phyloP scores from a whole-genome alignment of 441 rosid genomes.

The Erodium moschatum region DNA sequence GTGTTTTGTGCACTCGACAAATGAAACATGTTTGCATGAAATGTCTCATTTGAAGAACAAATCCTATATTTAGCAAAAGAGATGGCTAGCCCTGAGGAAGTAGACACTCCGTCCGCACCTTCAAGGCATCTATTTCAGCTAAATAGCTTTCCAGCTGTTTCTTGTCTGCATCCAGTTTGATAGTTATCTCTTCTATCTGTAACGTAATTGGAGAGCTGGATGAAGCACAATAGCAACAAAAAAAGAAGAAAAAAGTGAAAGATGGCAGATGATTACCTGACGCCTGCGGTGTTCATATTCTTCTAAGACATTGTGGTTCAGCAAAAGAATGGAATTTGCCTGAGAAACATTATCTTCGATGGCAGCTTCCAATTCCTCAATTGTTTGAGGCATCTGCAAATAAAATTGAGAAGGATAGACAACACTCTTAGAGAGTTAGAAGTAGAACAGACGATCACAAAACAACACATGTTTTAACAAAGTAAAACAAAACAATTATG shows the following conservation, averaged over 20 bases:
- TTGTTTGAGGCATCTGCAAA: conserved; percentile 72
- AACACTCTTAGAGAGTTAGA: background rate
- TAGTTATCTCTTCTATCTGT: conserved; percentile 49
- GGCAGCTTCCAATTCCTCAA: conserved; percentile 89
- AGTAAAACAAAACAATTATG: background rate
- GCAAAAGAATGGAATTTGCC: conserved; percentile 76
- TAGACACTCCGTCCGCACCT: conserved; percentile 36
- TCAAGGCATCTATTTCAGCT: conserved; percentile 57
- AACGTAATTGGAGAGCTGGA: conserved; percentile 16
- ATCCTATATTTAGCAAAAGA: too few species aligned
- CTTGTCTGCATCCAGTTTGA: conserved; percentile 62
- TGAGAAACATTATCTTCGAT: conserved; percentile 69
- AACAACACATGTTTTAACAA: background rate
- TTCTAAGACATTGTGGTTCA: conserved; percentile 69
- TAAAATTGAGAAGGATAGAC: conserved; percentile 8
- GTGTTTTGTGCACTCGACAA: background rate
- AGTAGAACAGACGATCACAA: background rate
- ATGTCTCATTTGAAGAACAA: background rate
- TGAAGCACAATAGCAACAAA: conserved; percentile 6
- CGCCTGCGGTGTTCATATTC: conserved; percentile 72
- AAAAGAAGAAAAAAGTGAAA: conserved; percentile 9
- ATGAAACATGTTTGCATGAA: background rate
- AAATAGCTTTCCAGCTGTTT: conserved; percentile 43
- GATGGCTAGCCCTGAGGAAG: conserved; percentile 9
- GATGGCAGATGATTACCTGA: conserved; percentile 36